Evolutionary conservation across 352 stramenopile genomes (phyloP).

Genomic region (Pythium myriotylum): DNA sequence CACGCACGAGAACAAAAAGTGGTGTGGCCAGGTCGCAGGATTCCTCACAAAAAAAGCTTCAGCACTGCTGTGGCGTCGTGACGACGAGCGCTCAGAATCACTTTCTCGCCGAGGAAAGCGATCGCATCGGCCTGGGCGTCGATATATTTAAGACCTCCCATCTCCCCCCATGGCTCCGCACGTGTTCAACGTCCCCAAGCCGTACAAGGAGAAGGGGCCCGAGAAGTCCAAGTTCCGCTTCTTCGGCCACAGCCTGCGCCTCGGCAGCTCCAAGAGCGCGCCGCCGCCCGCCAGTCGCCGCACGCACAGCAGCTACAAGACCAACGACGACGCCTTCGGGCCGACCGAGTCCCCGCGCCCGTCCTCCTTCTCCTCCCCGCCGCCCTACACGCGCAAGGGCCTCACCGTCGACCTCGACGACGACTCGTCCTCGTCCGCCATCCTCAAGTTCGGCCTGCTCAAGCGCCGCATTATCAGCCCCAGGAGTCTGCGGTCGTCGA

Average conservation of each 20-base stretch:
- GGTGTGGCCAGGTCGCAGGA: constrained; percentile 10
- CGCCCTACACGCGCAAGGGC: constrained; percentile 9
- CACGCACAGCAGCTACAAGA: constrained; percentile 14
- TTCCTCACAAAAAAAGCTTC: constrained; percentile 12
- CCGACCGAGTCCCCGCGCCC: constrained; percentile 8
- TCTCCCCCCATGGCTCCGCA: constrained; percentile 7
- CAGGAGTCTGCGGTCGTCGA: constrained; percentile 26
- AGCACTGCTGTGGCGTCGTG: background rate
- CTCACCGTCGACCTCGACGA: constrained; percentile 11
- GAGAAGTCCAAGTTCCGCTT: constrained; percentile 26
- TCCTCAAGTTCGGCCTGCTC: constrained; percentile 18
- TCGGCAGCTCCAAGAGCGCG: constrained; percentile 22
- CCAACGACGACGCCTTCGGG: constrained; percentile 8
- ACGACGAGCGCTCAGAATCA: constrained; percentile 7
- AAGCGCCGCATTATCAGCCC: background rate
- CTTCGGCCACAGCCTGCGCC: constrained; percentile 27
- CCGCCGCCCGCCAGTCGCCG: constrained; percentile 2
- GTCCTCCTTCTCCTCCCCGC: constrained; percentile 5
- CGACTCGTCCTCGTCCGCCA: background rate
- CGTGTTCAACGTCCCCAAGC: constrained; percentile 27
- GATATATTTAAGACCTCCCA: constrained; percentile 21
- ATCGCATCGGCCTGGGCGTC: constrained; percentile 26
- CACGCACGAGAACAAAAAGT: constrained; percentile 9
- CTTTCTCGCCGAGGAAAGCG: constrained; percentile 24
- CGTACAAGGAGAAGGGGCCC: constrained; percentile 4